Conservation (phyloP, 495 filamentous ascomycete species). For the Neurospora sp. region DNA sequence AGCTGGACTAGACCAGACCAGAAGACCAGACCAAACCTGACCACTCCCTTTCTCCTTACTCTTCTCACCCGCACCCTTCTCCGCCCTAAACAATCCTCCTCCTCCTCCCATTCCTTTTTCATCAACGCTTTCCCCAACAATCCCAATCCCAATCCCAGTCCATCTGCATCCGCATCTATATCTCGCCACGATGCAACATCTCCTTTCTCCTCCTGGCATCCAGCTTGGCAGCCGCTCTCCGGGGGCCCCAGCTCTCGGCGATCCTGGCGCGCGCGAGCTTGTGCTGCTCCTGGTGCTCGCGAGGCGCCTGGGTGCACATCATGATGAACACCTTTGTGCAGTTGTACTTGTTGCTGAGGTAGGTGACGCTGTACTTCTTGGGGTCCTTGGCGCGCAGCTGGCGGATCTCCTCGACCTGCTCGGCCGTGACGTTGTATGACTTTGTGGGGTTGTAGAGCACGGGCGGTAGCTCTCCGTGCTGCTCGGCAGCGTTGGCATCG, state of each 20-base stretch:
- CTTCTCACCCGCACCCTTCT: not conserved
- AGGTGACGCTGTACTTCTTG: constrained; percentile 57
- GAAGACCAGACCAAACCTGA: not conserved
- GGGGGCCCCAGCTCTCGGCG: constrained; percentile 64
- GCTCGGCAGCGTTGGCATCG: constrained; percentile 1
- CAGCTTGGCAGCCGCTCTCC: constrained; percentile 59
- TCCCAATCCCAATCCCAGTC: not conserved
- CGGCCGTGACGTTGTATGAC: constrained; percentile 60
- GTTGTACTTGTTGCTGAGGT: constrained; percentile 63
- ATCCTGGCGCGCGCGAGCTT: constrained; percentile 41
- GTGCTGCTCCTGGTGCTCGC: constrained; percentile 29
- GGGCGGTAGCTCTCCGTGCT: constrained; percentile 3
- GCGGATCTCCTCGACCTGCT: constrained; percentile 74
- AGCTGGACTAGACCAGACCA: not conserved
- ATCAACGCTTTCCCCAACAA: not conserved
- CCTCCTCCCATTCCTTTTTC: not conserved
- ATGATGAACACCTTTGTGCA: constrained; percentile 68
- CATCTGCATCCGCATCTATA: constrained; percentile 19
- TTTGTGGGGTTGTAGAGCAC: not conserved
- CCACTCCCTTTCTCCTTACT: not conserved
- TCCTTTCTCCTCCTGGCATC: constrained; percentile 60
- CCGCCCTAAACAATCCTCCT: not conserved
- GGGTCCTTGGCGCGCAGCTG: constrained; percentile 57
- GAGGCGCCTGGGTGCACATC: constrained; percentile 34
- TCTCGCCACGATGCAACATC: constrained; percentile 42